Percentiles rank a stretch among this genome's conserved stretches.
Evolutionary conservation across 768 basidiomycete species (phyloP).

Genomic region (Pisolithus tinctorius): DNA sequence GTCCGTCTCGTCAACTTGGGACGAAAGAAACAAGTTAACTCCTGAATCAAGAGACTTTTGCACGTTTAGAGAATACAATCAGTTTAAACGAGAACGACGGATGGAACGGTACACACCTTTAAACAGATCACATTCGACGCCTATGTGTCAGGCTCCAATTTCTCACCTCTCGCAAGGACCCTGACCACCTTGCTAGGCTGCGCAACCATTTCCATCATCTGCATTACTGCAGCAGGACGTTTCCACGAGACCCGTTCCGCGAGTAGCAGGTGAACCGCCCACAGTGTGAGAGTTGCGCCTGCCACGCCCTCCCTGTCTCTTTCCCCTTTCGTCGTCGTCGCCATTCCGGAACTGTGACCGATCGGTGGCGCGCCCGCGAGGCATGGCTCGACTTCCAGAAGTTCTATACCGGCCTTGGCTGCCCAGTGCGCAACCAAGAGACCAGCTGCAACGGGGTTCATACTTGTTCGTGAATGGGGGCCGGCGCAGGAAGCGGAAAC

Average conservation of each 20-base stretch:
- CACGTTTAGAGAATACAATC: not conserved
- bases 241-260: conserved; percentile 54
- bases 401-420: conserved; percentile 47
- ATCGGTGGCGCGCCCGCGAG: conserved; percentile 8
- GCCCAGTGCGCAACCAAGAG: conserved; percentile 65
- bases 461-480: conserved; percentile 46
- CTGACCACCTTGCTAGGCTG: conserved; percentile 72
- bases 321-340: conserved; percentile 30
- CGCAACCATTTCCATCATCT: conserved; percentile 74
- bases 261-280: conserved; percentile 11
- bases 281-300: conserved; percentile 22
- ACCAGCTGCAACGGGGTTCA: conserved; percentile 61
- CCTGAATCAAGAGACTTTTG: not conserved
- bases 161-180: conserved; percentile 80
- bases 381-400: conserved; percentile 45
- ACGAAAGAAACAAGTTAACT: not conserved
- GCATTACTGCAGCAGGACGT: conserved; percentile 68
- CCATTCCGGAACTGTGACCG: conserved; percentile 15
- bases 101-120: conserved; percentile 5
- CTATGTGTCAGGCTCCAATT: conserved; percentile 52
- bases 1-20: not conserved
- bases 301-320: conserved; percentile 21
- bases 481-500: conserved; percentile 65
- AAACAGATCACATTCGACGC: not conserved
- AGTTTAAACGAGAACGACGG: not conserved